These are phyloP conservation scores for Bretschneidera sinensis DNA, from an alignment of 345 rosid species.

Conservation along the genomic window DNA sequence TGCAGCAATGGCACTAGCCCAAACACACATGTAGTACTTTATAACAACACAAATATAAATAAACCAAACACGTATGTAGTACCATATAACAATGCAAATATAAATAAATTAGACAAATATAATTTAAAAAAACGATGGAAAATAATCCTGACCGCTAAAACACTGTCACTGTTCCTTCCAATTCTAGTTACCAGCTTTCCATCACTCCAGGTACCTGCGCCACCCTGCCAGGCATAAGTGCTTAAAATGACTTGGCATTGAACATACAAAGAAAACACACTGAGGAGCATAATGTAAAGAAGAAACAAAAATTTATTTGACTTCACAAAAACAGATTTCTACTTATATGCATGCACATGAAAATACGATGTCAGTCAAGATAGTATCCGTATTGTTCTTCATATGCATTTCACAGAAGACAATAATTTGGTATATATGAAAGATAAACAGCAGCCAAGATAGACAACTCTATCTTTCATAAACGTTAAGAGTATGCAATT, in stretches of 20 bases:
- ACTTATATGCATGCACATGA: neutral
- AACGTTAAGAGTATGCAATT: too few species aligned
- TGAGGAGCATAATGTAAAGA: neutral
- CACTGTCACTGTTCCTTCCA: constrained; percentile 86
- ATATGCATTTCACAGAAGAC: neutral
- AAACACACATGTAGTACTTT: neutral
- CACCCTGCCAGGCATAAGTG: constrained; percentile 95
- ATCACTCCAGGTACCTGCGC: constrained; percentile 99
- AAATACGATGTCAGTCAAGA: neutral
- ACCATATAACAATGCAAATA: neutral
- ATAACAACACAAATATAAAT: neutral
- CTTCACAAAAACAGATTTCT: neutral
- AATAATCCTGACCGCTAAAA: constrained; percentile 60
- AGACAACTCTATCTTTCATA: too few species aligned
- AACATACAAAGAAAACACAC: neutral
- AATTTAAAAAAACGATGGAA: neutral
- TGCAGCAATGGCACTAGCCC: neutral
- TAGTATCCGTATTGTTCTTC: neutral
- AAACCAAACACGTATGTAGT: neutral
- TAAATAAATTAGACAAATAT: too few species aligned
- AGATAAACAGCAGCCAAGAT: too few species aligned
- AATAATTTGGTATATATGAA: too few species aligned
- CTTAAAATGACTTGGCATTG: constrained; percentile 33
- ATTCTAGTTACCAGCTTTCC: constrained; percentile 96
- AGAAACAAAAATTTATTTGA: neutral